Evolutionary conservation across 805 yeast species (phyloP).

Genomic region (Lipomyces sp.): DNA sequence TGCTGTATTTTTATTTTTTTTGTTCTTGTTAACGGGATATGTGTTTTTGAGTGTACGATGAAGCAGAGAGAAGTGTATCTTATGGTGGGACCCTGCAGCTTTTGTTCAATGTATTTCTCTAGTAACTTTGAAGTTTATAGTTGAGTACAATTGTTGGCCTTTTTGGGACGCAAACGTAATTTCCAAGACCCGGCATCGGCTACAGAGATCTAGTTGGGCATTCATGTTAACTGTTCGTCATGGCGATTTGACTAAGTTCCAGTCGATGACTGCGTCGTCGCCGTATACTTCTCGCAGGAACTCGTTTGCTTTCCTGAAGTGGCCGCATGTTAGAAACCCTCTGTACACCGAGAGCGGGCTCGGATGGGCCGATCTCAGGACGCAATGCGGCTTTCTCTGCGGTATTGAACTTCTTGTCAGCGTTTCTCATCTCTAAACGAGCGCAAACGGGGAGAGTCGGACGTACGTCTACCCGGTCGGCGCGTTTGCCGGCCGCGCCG

Average conservation of each 20-base stretch:
- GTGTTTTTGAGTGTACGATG: no score
- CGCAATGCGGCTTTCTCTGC: constrained; percentile 38
- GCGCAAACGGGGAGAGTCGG: not conserved
- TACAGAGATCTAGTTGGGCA: no score
- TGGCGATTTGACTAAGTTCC: constrained; percentile 45
- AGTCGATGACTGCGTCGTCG: constrained; percentile 53
- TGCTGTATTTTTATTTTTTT: no score
- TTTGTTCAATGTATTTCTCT: no score
- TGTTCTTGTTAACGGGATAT: no score
- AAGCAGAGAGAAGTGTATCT: no score
- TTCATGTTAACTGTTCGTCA: not conserved
- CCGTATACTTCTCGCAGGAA: constrained; percentile 59
- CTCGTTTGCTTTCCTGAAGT: constrained; percentile 69
- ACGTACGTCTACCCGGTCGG: constrained; percentile 41
- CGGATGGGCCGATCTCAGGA: constrained; percentile 83
- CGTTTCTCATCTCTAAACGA: not conserved
- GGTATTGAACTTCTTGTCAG: not conserved
- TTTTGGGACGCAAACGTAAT: no score
- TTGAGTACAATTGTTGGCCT: no score
- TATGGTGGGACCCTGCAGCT: no score
- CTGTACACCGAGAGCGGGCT: constrained; percentile 88
- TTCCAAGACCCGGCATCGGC: no score
- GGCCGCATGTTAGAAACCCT: constrained; percentile 76
- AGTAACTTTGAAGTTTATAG: no score
- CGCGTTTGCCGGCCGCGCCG: constrained; percentile 62